These are phyloP conservation scores for Kregervanrija fluxuum DNA, from an alignment of 805 yeast species.

Conservation along the genomic window DNA sequence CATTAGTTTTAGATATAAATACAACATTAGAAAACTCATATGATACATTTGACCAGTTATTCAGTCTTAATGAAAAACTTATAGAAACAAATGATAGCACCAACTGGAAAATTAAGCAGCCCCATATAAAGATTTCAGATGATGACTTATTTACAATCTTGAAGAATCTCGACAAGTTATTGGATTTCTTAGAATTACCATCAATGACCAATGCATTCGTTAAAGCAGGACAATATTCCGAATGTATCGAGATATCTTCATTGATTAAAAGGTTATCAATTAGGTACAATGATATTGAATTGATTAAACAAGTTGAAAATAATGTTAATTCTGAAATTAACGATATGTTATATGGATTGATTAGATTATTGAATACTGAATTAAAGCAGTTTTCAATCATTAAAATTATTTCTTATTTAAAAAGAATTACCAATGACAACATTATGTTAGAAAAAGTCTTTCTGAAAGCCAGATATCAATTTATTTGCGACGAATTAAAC, in stretches of 20 bases:
- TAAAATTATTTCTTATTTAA: conserved; percentile 62
- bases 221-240: conserved; percentile 78
- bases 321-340: conserved; percentile 51
- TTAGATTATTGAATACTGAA: conserved; percentile 65
- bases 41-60: conserved; percentile 1
- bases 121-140: background rate
- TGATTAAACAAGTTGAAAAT: conserved; percentile 42
- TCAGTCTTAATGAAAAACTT: background rate
- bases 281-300: conserved; percentile 54
- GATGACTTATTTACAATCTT: conserved; percentile 31
- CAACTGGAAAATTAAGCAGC: too few relatives aligned
- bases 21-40: conserved; percentile 1
- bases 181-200: conserved; percentile 80
- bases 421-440: conserved; percentile 12
- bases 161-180: conserved; percentile 59
- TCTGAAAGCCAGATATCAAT: conserved; percentile 60
- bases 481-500: conserved; percentile 54
- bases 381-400: conserved; percentile 71
- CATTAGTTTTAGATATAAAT: conserved; percentile 33
- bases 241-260: conserved; percentile 77
- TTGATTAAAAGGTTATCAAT: conserved; percentile 62
- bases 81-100: too few relatives aligned
- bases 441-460: conserved; percentile 46
- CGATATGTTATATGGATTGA: conserved; percentile 60
- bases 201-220: conserved; percentile 79